Percentiles rank a stretch among this genome's conserved stretches.
These are phyloP conservation scores for Didymella lethalis DNA, from an alignment of 2,329 filamentous ascomycete genomes.

Conservation along the genomic window DNA sequence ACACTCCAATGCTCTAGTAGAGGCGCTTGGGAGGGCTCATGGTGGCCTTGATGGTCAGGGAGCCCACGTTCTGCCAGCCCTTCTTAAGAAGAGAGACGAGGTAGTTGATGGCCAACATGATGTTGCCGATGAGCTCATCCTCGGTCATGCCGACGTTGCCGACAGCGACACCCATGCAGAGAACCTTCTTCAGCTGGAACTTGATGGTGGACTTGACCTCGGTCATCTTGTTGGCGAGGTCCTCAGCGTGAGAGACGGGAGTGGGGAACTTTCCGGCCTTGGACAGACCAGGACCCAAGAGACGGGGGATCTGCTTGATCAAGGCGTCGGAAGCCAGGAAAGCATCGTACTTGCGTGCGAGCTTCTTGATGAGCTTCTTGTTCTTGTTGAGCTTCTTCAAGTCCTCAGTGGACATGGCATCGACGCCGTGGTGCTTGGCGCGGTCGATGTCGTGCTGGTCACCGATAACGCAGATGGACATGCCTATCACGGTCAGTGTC, in stretches of 20 bases:
- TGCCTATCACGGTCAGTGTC: conserved; percentile 29
- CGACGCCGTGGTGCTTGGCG: conserved; percentile 98
- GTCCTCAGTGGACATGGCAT: conserved; percentile 98
- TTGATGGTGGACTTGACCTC: conserved; percentile 99
- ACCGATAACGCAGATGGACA: conserved; percentile 73
- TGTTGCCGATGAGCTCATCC: conserved; percentile 97
- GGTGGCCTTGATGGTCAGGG: conserved; percentile 99
- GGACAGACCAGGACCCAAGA: conserved; percentile 74
- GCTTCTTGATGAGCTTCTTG: conserved; percentile 99
- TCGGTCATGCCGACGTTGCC: conserved; percentile 97
- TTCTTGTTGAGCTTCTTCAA: conserved; percentile 99
- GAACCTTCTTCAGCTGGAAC: conserved; percentile 99
- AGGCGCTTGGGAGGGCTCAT: conserved; percentile 99
- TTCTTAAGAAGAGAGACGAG: conserved; percentile 99
- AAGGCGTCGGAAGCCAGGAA: conserved; percentile 96
- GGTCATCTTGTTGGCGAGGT: conserved; percentile 93
- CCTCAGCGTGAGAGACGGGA: conserved; percentile 95
- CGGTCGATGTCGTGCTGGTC: conserved; percentile 99
- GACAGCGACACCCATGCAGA: conserved; percentile 99
- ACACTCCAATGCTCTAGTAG: conserved; percentile 70
- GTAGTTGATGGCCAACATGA: conserved; percentile 99
- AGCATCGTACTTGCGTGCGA: conserved; percentile 99
- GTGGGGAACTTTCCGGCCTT: conserved; percentile 99
- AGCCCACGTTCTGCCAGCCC: conserved; percentile 99
- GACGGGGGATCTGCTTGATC: conserved; percentile 99